phyloP scores from a whole-genome alignment of 2,329 filamentous ascomycete species.

The Sporothrix mexicana region DNA sequence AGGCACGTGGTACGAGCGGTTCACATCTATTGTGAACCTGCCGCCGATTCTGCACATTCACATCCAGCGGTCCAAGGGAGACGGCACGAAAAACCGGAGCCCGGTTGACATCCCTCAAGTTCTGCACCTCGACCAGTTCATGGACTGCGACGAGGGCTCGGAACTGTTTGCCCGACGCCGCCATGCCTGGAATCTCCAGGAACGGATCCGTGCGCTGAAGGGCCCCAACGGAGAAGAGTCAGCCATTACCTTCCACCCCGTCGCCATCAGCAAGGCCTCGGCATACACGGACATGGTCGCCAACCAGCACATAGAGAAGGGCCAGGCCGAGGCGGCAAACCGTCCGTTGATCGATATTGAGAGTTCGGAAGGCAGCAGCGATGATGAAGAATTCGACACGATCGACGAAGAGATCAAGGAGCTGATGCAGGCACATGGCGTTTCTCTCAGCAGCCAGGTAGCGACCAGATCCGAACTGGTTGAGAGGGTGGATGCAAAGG shows the following conservation, averaged over 20 bases:
- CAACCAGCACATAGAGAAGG: constrained; percentile 1
- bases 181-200: constrained; percentile 76
- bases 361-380: background rate
- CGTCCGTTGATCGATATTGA: background rate
- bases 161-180: constrained; percentile 68
- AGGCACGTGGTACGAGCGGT: constrained; percentile 63
- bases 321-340: constrained; percentile 13
- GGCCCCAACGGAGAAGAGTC: constrained; percentile 43
- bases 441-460: constrained; percentile 36
- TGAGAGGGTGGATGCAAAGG: background rate
- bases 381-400: constrained; percentile 34
- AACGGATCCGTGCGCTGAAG: constrained; percentile 63
- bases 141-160: constrained; percentile 68
- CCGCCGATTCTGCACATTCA: constrained; percentile 89
- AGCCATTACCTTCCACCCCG: background rate
- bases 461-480: background rate
- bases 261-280: constrained; percentile 15
- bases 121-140: constrained; percentile 87
- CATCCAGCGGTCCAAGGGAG: constrained; percentile 80
- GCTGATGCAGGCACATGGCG: constrained; percentile 46
- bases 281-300: constrained; percentile 31
- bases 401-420: constrained; percentile 35
- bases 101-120: constrained; percentile 79
- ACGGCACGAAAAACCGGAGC: constrained; percentile 75
- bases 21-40: constrained; percentile 73